Evolutionary conservation across 225 moss, liverwort and hornwort genomes (phyloP).

Genomic region (Takakia lepidozioides): DNA sequence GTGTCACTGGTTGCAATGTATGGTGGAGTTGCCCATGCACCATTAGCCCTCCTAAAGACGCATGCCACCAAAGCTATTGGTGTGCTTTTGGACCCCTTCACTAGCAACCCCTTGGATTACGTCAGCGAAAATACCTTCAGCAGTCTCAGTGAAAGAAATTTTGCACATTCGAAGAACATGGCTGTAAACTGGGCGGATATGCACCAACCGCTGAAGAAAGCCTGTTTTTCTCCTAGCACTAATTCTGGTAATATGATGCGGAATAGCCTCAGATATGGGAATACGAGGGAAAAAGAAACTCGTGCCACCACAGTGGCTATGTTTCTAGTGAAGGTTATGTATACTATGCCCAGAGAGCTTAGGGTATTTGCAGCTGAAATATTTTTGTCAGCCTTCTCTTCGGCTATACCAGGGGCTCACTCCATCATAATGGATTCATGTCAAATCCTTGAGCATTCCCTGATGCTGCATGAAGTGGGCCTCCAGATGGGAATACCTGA

Average conservation of each 20-base stretch:
- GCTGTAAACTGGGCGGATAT: too few relatives aligned
- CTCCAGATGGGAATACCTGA: slow-evolving; percentile 61
- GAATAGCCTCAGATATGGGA: neutral
- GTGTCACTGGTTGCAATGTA: slow-evolving; percentile 59
- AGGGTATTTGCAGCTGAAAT: slow-evolving; percentile 59
- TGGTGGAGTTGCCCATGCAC: slow-evolving; percentile 61
- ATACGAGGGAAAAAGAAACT: neutral
- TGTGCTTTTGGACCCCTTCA: slow-evolving; percentile 38
- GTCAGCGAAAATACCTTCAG: too few relatives aligned
- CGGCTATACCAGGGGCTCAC: slow-evolving; percentile 34
- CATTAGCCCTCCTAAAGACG: slow-evolving; percentile 67
- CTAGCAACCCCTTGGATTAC: too few relatives aligned
- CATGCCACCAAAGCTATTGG: slow-evolving; percentile 66
- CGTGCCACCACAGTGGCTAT: slow-evolving; percentile 15
- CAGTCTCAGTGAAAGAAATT: slow-evolving; percentile 4
- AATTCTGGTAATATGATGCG: slow-evolving; percentile 5
- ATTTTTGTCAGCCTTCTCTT: slow-evolving; percentile 57
- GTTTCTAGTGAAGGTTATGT: slow-evolving; percentile 55
- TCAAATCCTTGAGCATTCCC: slow-evolving; percentile 30
- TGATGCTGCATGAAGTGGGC: slow-evolving; percentile 70
- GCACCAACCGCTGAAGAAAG: neutral
- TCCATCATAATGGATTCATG: slow-evolving; percentile 38
- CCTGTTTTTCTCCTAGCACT: neutral
- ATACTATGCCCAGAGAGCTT: slow-evolving; percentile 49
- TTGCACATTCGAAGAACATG: too few relatives aligned